Evolutionary conservation across 495 filamentous ascomycete species (phyloP).

Genomic region (Aspergillus sclerotiicarbonarius): DNA sequence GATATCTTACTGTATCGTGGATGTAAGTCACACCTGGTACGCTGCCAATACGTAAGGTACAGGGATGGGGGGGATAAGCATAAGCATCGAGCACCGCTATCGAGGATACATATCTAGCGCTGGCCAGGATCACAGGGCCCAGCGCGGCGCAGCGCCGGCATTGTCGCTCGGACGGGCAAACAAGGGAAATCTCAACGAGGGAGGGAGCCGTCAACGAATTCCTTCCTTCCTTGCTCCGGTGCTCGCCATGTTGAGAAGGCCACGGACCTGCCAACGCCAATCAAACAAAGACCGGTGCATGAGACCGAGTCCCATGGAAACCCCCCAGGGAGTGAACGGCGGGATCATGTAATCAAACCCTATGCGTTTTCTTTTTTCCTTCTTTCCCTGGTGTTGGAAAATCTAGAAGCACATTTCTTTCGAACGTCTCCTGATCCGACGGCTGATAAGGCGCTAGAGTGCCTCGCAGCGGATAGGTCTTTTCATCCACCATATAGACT

Average conservation of each 20-base stretch:
- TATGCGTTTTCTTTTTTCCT: background rate
- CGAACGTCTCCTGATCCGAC: background rate
- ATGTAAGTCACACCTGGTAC: background rate
- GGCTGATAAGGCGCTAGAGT: constrained; percentile 1
- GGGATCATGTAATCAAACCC: background rate
- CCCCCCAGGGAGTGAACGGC: background rate
- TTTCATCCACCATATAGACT: background rate
- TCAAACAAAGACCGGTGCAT: constrained; percentile 2
- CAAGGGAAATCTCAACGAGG: background rate
- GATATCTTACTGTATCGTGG: background rate
- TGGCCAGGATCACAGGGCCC: too few relatives aligned
- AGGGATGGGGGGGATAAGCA: background rate
- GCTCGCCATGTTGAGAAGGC: background rate
- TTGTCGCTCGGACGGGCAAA: background rate
- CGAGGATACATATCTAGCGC: too few relatives aligned
- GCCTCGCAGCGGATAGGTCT: background rate
- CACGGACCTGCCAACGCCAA: background rate
- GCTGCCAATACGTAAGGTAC: background rate
- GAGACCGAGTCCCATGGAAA: constrained; percentile 1
- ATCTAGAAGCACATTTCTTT: background rate
- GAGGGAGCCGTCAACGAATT: background rate
- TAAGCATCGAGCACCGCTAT: background rate
- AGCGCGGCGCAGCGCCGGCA: too few relatives aligned
- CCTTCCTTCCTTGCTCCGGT: background rate
- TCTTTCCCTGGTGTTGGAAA: background rate